phyloP scores from a whole-genome alignment of 1,139 yeast species.

The Suhomyces maxii region DNA sequence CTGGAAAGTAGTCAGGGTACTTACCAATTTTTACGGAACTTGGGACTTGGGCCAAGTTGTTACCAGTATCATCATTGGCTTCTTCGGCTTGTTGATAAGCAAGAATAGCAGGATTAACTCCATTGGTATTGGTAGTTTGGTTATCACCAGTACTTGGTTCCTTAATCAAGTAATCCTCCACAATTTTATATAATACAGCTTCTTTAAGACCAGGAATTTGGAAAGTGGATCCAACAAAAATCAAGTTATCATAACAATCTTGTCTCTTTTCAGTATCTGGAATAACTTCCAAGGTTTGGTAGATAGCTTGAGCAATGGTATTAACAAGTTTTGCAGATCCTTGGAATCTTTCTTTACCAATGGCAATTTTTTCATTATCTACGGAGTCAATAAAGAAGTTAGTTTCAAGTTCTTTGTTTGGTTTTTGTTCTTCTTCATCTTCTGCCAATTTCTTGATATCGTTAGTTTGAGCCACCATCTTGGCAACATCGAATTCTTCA shows the following conservation, averaged over 20 bases:
- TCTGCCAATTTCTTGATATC: slow-evolving; percentile 36
- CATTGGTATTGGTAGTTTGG: slow-evolving; percentile 25
- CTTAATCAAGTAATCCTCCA: slow-evolving; percentile 55
- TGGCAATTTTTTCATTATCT: slow-evolving; percentile 50
- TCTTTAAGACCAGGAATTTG: slow-evolving; percentile 76
- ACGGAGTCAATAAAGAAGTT: slow-evolving; percentile 64
- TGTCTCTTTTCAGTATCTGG: slow-evolving; percentile 74
- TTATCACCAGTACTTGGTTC: slow-evolving; percentile 31
- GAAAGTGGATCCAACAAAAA: slow-evolving; percentile 75
- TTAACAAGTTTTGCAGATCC: slow-evolving; percentile 66
- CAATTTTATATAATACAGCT: slow-evolving; percentile 59
- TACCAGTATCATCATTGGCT: slow-evolving; percentile 24
- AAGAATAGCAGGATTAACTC: slow-evolving; percentile 42
- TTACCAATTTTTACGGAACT: slow-evolving; percentile 65
- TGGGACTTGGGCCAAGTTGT: slow-evolving; percentile 66
- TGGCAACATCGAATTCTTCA: slow-evolving; percentile 87
- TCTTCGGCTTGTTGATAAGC: slow-evolving; percentile 44
- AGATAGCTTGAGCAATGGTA: slow-evolving; percentile 54
- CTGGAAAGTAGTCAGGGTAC: slow-evolving; percentile 90
- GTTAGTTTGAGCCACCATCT: slow-evolving; percentile 75
- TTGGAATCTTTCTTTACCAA: slow-evolving; percentile 87
- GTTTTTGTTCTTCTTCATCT: slow-evolving; percentile 34
- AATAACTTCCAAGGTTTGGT: slow-evolving; percentile 51
- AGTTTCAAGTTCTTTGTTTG: slow-evolving; percentile 61
- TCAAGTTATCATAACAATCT: slow-evolving; percentile 83